Conservation (phyloP, 257 asterid species). For the Cruciata laevipes region DNA sequence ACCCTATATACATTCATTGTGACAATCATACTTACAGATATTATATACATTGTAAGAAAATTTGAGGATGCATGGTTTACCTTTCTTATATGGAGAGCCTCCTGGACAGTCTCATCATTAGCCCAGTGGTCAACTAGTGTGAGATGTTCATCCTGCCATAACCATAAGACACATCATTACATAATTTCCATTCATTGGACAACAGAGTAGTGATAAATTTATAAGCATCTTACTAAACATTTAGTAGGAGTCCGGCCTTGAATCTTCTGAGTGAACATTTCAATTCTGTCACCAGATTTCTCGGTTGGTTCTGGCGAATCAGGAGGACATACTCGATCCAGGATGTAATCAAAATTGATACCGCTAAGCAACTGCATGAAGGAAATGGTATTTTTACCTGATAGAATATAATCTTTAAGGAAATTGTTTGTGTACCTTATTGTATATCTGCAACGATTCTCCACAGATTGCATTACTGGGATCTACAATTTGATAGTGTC, state of each 20-base stretch:
- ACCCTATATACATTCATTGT: conserved; percentile 13
- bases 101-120: conserved; percentile 23
- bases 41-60: too few species aligned
- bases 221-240: conserved; percentile 15
- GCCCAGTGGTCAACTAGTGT: conserved; percentile 24
- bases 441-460: conserved; percentile 14
- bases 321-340: conserved; percentile 17
- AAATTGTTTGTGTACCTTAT: conserved; percentile 14
- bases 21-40: too few species aligned
- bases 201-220: not conserved
- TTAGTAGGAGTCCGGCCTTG: not conserved
- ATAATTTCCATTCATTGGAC: too few species aligned
- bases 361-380: conserved; percentile 16
- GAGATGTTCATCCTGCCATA: conserved; percentile 15
- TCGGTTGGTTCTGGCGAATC: not conserved
- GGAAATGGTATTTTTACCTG: conserved; percentile 12
- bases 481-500: conserved; percentile 16
- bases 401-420: not conserved
- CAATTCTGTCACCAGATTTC: not conserved
- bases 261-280: not conserved
- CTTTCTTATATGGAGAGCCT: conserved; percentile 34
- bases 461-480: conserved; percentile 18
- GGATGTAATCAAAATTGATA: not conserved
- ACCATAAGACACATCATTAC: not conserved
- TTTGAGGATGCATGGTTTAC: conserved; percentile 22